phyloP scores from a whole-genome alignment of 495 filamentous ascomycete genomes.

The Penicillium ochrochloron region DNA sequence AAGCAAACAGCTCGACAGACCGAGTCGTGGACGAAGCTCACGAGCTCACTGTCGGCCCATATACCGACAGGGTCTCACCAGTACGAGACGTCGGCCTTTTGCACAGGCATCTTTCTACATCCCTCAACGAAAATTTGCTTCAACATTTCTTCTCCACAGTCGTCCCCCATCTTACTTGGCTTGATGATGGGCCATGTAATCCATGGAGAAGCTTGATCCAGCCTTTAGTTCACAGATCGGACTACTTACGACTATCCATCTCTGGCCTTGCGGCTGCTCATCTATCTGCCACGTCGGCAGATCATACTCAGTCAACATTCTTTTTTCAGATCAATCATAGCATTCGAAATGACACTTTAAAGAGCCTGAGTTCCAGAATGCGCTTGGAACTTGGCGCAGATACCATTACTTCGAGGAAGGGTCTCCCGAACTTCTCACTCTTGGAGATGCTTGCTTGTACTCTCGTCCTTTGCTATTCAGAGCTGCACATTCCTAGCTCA shows the following conservation, averaged over 20 bases:
- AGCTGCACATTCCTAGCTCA: constrained; percentile 24
- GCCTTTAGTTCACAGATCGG: constrained; percentile 14
- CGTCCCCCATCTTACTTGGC: constrained; percentile 23
- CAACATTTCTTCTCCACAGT: constrained; percentile 24
- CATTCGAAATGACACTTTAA: constrained; percentile 20
- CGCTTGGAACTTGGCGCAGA: constrained; percentile 7
- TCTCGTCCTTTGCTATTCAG: constrained; percentile 26
- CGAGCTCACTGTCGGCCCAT: neutral
- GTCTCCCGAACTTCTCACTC: constrained; percentile 5
- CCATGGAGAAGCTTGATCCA: constrained; percentile 26
- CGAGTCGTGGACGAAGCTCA: neutral
- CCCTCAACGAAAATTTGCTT: constrained; percentile 20
- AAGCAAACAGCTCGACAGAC: neutral
- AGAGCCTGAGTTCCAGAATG: constrained; percentile 17
- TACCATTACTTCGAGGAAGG: neutral
- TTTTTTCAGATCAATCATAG: constrained; percentile 15
- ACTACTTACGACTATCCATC: constrained; percentile 23
- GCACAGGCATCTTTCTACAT: constrained; percentile 7
- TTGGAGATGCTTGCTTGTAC: constrained; percentile 21
- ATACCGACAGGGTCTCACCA: neutral
- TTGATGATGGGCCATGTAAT: constrained; percentile 25
- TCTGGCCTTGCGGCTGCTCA: constrained; percentile 27
- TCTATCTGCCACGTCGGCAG: constrained; percentile 23
- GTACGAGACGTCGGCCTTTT: neutral
- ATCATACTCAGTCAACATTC: constrained; percentile 14